Evolutionary conservation across 805 yeast genomes (phyloP).

Genomic region (Candida saitoana): DNA sequence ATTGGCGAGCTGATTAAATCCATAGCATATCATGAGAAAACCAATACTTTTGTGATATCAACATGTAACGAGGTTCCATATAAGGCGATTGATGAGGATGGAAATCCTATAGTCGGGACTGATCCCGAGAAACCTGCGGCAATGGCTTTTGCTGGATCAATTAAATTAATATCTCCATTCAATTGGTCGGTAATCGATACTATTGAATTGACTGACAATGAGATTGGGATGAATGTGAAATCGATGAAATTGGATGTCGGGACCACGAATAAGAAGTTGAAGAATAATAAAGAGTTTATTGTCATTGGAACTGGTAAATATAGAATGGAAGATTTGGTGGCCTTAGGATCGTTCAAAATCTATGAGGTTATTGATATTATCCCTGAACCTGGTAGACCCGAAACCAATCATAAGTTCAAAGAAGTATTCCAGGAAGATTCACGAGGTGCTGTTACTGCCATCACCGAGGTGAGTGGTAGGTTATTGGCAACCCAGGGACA

Average conservation of each 20-base stretch:
- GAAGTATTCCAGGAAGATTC: slow-evolving; percentile 67
- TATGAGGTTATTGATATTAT: slow-evolving; percentile 76
- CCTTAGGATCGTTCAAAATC: slow-evolving; percentile 73
- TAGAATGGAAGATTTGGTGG: slow-evolving; percentile 74
- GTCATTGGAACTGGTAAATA: slow-evolving; percentile 75
- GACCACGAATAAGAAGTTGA: slow-evolving; percentile 37
- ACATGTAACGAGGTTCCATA: slow-evolving; percentile 58
- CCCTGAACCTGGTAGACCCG: slow-evolving; percentile 86
- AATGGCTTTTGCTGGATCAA: slow-evolving; percentile 50
- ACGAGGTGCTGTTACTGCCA: slow-evolving; percentile 77
- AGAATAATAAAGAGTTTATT: slow-evolving; percentile 58
- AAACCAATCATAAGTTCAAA: slow-evolving; percentile 73
- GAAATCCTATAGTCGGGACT: slow-evolving; percentile 54
- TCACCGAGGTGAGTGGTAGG: slow-evolving; percentile 79
- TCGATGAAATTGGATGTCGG: slow-evolving; percentile 49
- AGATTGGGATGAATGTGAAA: slow-evolving; percentile 56
- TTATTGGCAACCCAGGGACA: slow-evolving; percentile 85
- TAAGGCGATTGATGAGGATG: slow-evolving; percentile 71
- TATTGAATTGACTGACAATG: slow-evolving; percentile 61
- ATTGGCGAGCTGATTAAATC: slow-evolving; percentile 63
- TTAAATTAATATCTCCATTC: slow-evolving; percentile 66
- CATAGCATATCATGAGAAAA: slow-evolving; percentile 63
- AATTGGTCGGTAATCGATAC: slow-evolving; percentile 77
- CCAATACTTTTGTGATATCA: slow-evolving; percentile 60
- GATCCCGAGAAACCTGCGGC: slow-evolving; percentile 53